Conservation (phyloP, 352 stramenopile genomes). For the Phytophthora quininea region DNA sequence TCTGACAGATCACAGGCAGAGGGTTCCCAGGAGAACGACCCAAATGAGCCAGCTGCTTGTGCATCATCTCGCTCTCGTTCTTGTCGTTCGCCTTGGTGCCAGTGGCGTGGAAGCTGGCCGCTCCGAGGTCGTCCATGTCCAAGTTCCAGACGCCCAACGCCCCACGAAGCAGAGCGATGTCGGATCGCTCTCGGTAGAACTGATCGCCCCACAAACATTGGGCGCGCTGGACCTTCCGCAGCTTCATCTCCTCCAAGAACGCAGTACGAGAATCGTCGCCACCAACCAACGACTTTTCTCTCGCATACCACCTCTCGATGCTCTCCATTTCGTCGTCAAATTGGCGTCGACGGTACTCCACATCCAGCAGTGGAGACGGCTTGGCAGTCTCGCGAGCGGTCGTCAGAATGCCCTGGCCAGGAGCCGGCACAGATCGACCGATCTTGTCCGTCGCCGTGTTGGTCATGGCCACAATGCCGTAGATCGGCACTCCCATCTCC, state of each 20-base stretch:
- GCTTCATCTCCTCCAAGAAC: constrained; percentile 71
- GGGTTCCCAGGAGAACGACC: constrained; percentile 75
- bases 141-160: constrained; percentile 82
- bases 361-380: constrained; percentile 66
- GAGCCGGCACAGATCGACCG: constrained; percentile 81
- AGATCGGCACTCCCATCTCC: constrained; percentile 89
- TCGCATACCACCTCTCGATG: constrained; percentile 74
- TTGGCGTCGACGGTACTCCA: constrained; percentile 75
- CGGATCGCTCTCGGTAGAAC: constrained; percentile 61
- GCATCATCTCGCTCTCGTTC: constrained; percentile 88
- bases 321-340: constrained; percentile 76
- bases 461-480: constrained; percentile 79
- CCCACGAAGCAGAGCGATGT: constrained; percentile 81
- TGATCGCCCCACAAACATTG: constrained; percentile 71
- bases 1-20: constrained; percentile 82
- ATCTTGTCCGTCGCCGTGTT: constrained; percentile 91
- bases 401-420: constrained; percentile 87
- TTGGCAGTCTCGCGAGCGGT: constrained; percentile 66
- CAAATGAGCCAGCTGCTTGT: constrained; percentile 85
- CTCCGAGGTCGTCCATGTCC: constrained; percentile 80
- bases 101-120: constrained; percentile 84
- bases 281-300: constrained; percentile 53
- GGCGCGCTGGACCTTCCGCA: constrained; percentile 68
- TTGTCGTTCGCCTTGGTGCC: constrained; percentile 87
- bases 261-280: constrained; percentile 41